A percentile compares a stretch with the other conserved stretches of the same genome.
Conservation (phyloP, 306 rosid genomes). For the Quercus dentata region DNA sequence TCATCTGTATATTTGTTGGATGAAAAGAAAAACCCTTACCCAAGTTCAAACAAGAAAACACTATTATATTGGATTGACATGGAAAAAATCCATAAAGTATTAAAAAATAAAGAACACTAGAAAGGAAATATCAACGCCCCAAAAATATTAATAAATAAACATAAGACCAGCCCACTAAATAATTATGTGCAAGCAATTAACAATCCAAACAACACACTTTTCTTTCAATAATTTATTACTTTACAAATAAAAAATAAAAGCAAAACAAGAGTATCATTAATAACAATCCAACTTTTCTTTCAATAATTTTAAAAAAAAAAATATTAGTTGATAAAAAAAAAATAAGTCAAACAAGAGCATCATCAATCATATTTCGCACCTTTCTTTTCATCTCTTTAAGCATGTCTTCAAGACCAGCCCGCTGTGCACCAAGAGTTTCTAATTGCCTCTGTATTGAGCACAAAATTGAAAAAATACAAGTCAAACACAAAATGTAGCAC, state of each 20-base stretch:
- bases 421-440: constrained; percentile 95
- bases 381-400: constrained; percentile 99
- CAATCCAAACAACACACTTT: not conserved
- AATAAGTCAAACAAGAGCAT: not conserved
- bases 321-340: not conserved
- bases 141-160: not conserved
- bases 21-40: not conserved
- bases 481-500: constrained; percentile 5
- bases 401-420: constrained; percentile 99
- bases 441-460: constrained; percentile 83
- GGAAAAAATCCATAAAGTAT: not conserved
- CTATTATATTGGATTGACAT: not conserved
- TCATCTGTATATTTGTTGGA: not conserved
- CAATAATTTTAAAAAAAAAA: too few relatives aligned
- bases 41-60: not conserved
- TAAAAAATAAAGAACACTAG: not conserved
- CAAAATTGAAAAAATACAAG: constrained; percentile 14
- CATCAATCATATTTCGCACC: constrained; percentile 38
- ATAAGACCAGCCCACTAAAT: not conserved
- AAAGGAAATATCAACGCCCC: not conserved
- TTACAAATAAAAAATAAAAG: not conserved
- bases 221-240: not conserved
- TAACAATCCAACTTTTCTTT: not conserved
- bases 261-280: not conserved
- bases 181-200: not conserved